These are phyloP conservation scores for Eruca vesicaria DNA, from an alignment of 441 rosid species.

Conservation along the genomic window DNA sequence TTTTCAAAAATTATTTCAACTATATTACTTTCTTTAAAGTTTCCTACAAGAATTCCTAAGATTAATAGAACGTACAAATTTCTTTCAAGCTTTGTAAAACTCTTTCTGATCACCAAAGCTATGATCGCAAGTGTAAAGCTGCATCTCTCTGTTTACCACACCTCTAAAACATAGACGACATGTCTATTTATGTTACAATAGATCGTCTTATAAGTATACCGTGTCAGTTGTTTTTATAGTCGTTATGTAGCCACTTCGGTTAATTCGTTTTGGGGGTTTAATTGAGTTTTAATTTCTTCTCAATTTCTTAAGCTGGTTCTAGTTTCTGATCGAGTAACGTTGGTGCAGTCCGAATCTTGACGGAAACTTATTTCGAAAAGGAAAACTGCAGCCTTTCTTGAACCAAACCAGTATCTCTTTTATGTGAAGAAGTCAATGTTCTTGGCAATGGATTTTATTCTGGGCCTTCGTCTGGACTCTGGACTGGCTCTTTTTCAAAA, in stretches of 20 bases:
- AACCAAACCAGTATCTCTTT: too few species aligned
- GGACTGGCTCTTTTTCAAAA: neutral
- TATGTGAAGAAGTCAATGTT: neutral
- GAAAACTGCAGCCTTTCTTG: neutral
- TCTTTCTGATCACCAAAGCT: too few species aligned
- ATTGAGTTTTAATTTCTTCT: neutral
- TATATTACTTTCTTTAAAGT: too few species aligned
- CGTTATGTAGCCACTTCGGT: constrained; percentile 39
- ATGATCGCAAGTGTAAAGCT: too few species aligned
- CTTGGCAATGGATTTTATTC: neutral
- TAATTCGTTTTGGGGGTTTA: constrained; percentile 9
- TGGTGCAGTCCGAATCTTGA: neutral
- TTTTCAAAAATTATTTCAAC: too few species aligned
- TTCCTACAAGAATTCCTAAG: too few species aligned
- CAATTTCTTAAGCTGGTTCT: neutral
- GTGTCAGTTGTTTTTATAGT: constrained; percentile 15
- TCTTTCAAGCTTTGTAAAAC: too few species aligned
- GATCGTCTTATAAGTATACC: too few species aligned
- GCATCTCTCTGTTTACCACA: too few species aligned
- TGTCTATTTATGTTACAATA: too few species aligned
- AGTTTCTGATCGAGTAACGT: neutral
- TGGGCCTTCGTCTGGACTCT: neutral
- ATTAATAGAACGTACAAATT: too few species aligned
- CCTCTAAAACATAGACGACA: too few species aligned
- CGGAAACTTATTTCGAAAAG: neutral